These are phyloP conservation scores for Neurospora sp. DNA, from an alignment of 495 filamentous ascomycete genomes.

Conservation along the genomic window DNA sequence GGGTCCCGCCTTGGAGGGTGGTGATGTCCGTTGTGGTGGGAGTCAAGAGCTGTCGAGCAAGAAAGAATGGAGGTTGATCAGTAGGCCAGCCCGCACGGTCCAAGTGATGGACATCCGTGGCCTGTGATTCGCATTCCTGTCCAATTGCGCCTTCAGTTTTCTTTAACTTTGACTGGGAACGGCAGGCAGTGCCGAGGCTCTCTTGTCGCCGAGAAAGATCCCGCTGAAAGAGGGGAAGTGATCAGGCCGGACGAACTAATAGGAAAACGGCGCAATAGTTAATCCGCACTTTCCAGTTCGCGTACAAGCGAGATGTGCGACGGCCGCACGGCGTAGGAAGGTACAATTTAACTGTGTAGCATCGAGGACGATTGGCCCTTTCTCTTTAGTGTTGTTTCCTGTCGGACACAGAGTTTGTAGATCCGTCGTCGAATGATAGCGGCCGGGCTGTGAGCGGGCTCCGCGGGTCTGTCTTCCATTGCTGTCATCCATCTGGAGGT, in stretches of 20 bases:
- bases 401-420: background rate
- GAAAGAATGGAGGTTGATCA: background rate
- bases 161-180: background rate
- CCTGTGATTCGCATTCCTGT: background rate
- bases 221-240: background rate
- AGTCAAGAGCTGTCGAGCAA: background rate
- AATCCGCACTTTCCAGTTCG: background rate
- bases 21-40: background rate
- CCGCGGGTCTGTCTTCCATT: background rate
- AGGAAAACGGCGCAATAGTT: background rate
- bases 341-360: background rate
- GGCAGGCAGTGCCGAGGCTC: background rate
- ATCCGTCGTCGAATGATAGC: background rate
- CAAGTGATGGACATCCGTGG: background rate
- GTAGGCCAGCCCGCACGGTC: background rate
- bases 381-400: background rate
- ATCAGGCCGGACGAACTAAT: background rate
- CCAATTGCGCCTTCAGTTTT: background rate
- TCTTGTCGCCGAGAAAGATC: background rate
- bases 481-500: background rate
- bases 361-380: background rate
- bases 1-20: too few relatives aligned
- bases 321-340: background rate
- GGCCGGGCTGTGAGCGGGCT: background rate
- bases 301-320: background rate